Base-by-base conservation (phyloP, 1,284 basidiomycete genomes). In the Inonotus hispidus region DNA sequence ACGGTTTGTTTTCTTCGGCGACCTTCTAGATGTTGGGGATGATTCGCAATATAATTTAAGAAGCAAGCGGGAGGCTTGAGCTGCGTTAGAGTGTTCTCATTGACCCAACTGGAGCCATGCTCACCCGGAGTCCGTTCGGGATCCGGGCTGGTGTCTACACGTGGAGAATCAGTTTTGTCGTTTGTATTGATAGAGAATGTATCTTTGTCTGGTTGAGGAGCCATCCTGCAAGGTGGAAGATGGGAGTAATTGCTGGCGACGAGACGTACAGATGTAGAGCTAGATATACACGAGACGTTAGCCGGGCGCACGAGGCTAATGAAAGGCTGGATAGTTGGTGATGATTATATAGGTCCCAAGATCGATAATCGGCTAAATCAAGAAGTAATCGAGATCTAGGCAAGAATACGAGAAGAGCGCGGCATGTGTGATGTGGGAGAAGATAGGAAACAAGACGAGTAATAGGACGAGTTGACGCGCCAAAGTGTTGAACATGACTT, bases 1-100 rank as follows among this genome's bases (percentile, higher is more conserved):
- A 14, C 59, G 38, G 21, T 47, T 21, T 10, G 52, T 25, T 47
- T 60, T 60, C 41, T 55, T 60, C n/a, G 52, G 59, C 11, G 58
- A 59, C 37, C 38, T 59, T n/a, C 41, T 43, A 10, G 11, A 25
- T 16, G 39, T 32, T 11, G 27, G 35, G 8, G 16, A 23, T 27
- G 14, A n/a, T 35, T 55, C 23, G 29, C 27, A 21, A 27, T n/a
- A 32, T 35, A 52, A 7, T 27, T n/a, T 35, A 29, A 52, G 27
- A 37, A 27, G 50, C 16, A 27, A 27, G 29, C 16, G 27, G 2
- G 27, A 13, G 3, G 27, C 50, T 52, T 29, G 27, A 16, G 7
- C 3, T 3, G 25, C 0, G 29, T 52, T 14, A 35, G 32, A 27
- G n/a, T 52, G 16, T 10, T 8, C 1, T 25, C 21, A 6, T 21